A percentile compares a stretch with the other conserved stretches of the same genome.
phyloP scores from a whole-genome alignment of 1,284 basidiomycete genomes.

The Heterobasidion occidentale region DNA sequence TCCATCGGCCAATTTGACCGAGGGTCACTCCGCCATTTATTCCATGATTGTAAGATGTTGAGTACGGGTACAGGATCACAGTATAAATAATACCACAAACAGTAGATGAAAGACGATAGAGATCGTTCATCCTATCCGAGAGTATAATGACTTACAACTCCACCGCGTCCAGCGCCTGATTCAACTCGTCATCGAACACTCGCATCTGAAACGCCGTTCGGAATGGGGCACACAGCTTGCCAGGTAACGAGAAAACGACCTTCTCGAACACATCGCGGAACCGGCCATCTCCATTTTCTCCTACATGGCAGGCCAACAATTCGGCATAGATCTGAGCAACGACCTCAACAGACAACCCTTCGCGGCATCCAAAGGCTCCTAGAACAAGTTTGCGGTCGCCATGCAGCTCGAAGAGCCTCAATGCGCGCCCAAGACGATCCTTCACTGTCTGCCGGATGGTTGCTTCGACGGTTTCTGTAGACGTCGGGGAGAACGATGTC shows the following conservation, averaged over 20 bases:
- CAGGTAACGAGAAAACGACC: conserved; percentile 36
- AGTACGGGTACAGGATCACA: neutral
- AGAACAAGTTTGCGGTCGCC: conserved; percentile 37
- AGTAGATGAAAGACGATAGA: neutral
- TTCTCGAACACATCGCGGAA: conserved; percentile 35
- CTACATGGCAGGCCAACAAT: conserved; percentile 31
- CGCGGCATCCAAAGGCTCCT: conserved; percentile 38
- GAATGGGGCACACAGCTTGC: conserved; percentile 29
- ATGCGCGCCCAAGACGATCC: conserved; percentile 32
- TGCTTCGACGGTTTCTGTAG: conserved; percentile 22
- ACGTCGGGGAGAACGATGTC: neutral
- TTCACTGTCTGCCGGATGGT: conserved; percentile 32
- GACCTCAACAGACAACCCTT: conserved; percentile 29
- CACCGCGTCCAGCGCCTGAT: neutral
- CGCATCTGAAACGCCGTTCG: conserved; percentile 34
- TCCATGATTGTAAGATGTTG: no score
- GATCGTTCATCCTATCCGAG: no score
- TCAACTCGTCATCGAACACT: conserved; percentile 32
- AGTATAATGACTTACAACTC: neutral
- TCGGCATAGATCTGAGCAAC: conserved; percentile 57
- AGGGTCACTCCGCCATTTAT: no score
- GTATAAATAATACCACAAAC: neutral
- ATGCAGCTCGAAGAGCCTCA: conserved; percentile 36
- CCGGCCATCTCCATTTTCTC: conserved; percentile 17
- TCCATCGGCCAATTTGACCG: no score